Evolutionary conservation across 1,284 basidiomycete species (phyloP), one percentile per base, ranked within the genome.

Genomic region (Ceratobasidium sp.): DNA sequence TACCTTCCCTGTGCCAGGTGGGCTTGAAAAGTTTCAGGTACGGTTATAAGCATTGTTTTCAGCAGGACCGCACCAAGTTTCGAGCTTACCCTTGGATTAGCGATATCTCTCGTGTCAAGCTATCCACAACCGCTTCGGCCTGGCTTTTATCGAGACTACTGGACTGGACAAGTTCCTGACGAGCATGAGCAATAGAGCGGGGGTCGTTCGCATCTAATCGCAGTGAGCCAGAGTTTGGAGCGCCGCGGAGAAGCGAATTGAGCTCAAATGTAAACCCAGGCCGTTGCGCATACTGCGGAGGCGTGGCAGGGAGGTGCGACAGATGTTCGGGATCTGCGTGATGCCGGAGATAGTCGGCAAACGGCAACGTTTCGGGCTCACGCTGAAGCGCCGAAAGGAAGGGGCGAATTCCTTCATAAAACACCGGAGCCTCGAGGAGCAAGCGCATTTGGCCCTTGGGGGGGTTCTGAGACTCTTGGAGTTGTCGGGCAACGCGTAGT

Each of bases 1-100:
- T 73, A 89, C 89, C 84, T 92, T 92, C 77, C 91, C 91, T 0
- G 91, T 92, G 1, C 91, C 91, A 6, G 91, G 91, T 37, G 91
- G 91, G 37, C 89, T 90, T 51, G 39, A 24, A 22, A 34, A 19
- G 51, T 4, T 75, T 11, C 6, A 31, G 24, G 31, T 49, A 24
- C 19, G 39, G 16, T 29, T 27, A 37, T 54, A 19, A 65, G 78
- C 2, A 31, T 54, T 22, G 27, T 29, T 27, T 9, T 48, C 7
- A n/a, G 9, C 24, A 59, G 13, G 53, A 22, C 48, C 74, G n/a
- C 11, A 53, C 14, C 14, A 13, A n/a, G 4, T 39, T 46, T 16
- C 4, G 19, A 19, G 80, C 85, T 79, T 77, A 90, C 90, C 91
- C 91, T 82, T 92, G 90, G 46, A 92, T 89, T 64, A 92, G 80